Evolutionary conservation across 176 grass and related monocot genomes (phyloP), one percentile per base, ranked within the genome.

Genomic region (Saccharum spontaneum): DNA sequence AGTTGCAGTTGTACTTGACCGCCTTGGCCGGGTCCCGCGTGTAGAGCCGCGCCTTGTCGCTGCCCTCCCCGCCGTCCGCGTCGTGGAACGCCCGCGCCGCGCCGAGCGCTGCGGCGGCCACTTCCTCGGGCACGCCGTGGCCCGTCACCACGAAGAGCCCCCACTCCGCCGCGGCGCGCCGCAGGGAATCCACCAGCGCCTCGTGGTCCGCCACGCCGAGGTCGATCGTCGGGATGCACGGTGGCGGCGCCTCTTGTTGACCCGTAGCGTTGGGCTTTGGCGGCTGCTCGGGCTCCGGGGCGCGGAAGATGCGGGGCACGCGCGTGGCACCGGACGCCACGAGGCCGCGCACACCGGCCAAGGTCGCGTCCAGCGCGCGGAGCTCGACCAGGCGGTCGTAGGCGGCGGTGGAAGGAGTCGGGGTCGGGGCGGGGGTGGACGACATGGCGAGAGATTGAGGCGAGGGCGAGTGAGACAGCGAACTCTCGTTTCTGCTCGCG

Each of bases 1-100:
- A 89, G 83, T 91, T 94, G 84, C 89, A 89, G 70, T 85, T 12
- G 69, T 94, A 90, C 73, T 83, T 94, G 3, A 87, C 87, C 7
- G 92, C 77, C 84, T 26, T 72, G 8, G n/a, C 59, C 9, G 64
- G 71, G 4, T 92, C 93, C 3, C 88, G 88, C 2, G 88, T 84
- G 90, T 92, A 95, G 33, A 95, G 65, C n/a, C 62, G 33, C 28
- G 83, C 79, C 90, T 92, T 95, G 6, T 89, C 77, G 40, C 11
- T 81, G 39, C 83, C 83, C 33, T 72, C 71, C 4, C 75, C 86
- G 16, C 71, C 62, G 36, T 71, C 18, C 0, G 61, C 54, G 69
- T 86, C 91, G 38, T 97, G 91, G 89, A 93, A 97, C 17, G 40
- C 77, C 8, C 87, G 13, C 26, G 44, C 74, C 8, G 68, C 84